These are phyloP conservation scores for Microdochium bolleyi DNA, from an alignment of 2,329 filamentous ascomycete genomes.

Conservation along the genomic window DNA sequence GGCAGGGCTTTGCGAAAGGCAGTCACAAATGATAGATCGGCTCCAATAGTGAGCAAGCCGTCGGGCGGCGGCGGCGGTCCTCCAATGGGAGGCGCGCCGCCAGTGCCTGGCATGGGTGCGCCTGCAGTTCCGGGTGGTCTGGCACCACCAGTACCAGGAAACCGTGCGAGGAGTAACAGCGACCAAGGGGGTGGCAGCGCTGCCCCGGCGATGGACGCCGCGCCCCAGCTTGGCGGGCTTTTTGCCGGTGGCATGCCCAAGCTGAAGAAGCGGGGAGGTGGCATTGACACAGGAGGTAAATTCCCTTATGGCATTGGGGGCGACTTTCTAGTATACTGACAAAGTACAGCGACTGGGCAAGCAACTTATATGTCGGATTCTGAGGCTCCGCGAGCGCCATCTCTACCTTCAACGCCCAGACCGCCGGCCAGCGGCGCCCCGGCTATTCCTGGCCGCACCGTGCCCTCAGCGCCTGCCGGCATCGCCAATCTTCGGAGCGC, in stretches of 20 bases:
- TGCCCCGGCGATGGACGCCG: constrained; percentile 40
- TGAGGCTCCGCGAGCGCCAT: constrained; percentile 49
- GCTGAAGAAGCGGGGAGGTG: constrained; percentile 77
- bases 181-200: constrained; percentile 49
- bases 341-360: constrained; percentile 48
- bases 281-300: constrained; percentile 64
- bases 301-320: background rate
- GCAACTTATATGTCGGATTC: constrained; percentile 76
- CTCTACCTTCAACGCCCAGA: constrained; percentile 48
- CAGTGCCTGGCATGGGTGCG: constrained; percentile 58
- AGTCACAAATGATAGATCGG: constrained; percentile 87
- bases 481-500: constrained; percentile 54
- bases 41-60: constrained; percentile 57
- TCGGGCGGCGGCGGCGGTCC: constrained; percentile 48
- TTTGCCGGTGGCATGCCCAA: constrained; percentile 96
- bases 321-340: constrained; percentile 4
- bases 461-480: constrained; percentile 36
- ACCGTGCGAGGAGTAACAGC: constrained; percentile 76
- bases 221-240: constrained; percentile 77
- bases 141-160: constrained; percentile 64
- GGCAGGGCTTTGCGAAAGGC: constrained; percentile 75
- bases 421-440: constrained; percentile 54
- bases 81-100: constrained; percentile 68
- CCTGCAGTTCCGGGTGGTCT: constrained; percentile 48
- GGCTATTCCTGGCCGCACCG: constrained; percentile 33